phyloP scores from a whole-genome alignment of 106 monocot species.

The Phalaenopsis equestris region DNA sequence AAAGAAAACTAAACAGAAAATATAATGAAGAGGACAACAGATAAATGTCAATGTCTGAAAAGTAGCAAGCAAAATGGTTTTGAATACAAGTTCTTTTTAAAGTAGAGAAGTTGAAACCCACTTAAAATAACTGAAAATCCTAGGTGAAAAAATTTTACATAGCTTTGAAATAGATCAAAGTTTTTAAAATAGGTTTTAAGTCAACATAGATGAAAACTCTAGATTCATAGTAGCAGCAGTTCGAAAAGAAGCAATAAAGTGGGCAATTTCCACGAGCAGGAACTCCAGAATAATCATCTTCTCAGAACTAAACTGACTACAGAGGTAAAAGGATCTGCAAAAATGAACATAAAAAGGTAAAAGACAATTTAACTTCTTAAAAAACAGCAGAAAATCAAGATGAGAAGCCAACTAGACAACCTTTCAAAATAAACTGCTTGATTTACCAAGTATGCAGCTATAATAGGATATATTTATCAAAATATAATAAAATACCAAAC shows the following conservation, averaged over 20 bases:
- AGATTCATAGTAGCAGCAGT: neutral
- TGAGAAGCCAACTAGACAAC: neutral
- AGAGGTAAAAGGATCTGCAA: neutral
- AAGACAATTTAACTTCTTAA: neutral
- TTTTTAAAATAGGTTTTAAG: neutral
- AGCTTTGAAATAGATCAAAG: neutral
- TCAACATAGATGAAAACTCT: neutral
- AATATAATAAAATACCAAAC: neutral
- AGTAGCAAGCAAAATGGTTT: neutral
- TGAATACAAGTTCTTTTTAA: conserved; percentile 4
- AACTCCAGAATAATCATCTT: conserved; percentile 7
- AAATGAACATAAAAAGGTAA: neutral
- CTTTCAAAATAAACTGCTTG: neutral
- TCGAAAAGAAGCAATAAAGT: neutral
- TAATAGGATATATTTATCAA: neutral
- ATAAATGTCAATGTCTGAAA: neutral
- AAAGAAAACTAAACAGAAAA: neutral
- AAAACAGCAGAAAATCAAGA: neutral
- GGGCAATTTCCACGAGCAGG: neutral
- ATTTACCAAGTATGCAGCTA: neutral
- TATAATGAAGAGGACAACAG: neutral
- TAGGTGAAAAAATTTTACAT: neutral
- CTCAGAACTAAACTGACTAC: neutral
- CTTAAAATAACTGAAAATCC: neutral
- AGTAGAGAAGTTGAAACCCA: neutral